Base-by-base conservation (phyloP, 495 filamentous ascomycete genomes). In the Tuber borchii region DNA sequence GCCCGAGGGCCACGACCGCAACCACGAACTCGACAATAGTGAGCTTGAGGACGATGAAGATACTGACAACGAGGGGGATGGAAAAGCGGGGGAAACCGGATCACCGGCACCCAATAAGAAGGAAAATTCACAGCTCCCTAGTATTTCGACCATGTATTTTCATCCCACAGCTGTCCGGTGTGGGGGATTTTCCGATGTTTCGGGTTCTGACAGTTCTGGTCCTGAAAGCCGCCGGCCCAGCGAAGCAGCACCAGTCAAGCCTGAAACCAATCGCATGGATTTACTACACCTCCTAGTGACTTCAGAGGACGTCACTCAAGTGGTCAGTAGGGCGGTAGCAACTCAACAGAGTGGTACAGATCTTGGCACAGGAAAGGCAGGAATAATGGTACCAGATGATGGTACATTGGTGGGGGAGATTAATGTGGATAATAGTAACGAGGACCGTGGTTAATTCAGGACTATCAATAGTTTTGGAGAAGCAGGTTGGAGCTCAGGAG, bases 251-350 rank as follows among this genome's bases (percentile, higher is more conserved):
- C 72, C 69, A 17, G 69, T 20, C 14, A 79, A 78, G 46, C 22
- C 72, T 7, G 72, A 75, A 39, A 76, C 69, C 20, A 83, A 83
- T 56, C 76, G 75, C 22, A 83, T 83, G 81, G 81, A 83, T 75
- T 71, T 83, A 26, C 72, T 83, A 17, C 70, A 83, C 61, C 56
- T 80, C 5, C 65, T 81, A 42, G 75, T 71, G 44, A 71, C 75
- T 17, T 75, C 72, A 8, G 73, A 61, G 20, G 75, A 81, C 40
- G 68, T 75, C 39, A 75, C 78, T n/a, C 77, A 79, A 12, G 72
- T 71, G 39, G 79, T 81, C 69, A 78, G 79, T 19, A 77, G 71
- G 48, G 79, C 72, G 10, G 73, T 81, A 40, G 79, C 71, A 65
- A 70, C 44, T 8, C 51, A 65, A 65, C 77, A 22, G 9, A 39